Evolutionary conservation across 2,329 filamentous ascomycete genomes (phyloP).

Genomic region (Ceratocystis alfenasii): DNA sequence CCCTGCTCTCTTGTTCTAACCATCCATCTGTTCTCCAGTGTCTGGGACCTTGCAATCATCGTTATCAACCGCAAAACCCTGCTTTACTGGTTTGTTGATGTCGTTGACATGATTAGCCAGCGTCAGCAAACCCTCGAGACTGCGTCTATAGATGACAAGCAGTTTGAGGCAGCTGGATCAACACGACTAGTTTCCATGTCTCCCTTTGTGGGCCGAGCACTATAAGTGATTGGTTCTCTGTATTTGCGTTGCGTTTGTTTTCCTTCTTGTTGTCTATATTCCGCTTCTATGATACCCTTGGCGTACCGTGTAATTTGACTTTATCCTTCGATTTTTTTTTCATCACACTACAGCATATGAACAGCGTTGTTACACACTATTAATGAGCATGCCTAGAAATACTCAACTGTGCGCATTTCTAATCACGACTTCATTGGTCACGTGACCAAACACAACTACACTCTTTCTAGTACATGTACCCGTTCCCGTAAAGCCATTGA

Average conservation of each 20-base stretch:
- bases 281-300: constrained; percentile 3
- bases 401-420: too few species aligned
- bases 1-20: neutral
- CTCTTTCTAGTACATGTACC: too few species aligned
- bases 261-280: neutral
- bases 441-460: too few species aligned
- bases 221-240: constrained; percentile 1
- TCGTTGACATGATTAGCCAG: constrained; percentile 2
- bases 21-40: constrained; percentile 4
- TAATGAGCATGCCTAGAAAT: neutral
- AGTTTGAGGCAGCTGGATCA: neutral
- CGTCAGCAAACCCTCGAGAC: constrained; percentile 4
- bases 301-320: neutral
- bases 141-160: neutral
- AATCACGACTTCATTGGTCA: too few species aligned
- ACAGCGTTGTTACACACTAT: neutral
- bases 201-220: constrained; percentile 16
- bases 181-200: neutral
- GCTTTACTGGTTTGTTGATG: constrained; percentile 15
- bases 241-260: neutral
- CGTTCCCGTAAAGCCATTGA: too few species aligned
- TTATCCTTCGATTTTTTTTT: neutral
- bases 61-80: constrained; percentile 20
- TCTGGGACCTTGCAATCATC: constrained; percentile 22
- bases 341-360: neutral